Conservation (phyloP, 2,329 filamentous ascomycete genomes). For the Diplodia intermedia region DNA sequence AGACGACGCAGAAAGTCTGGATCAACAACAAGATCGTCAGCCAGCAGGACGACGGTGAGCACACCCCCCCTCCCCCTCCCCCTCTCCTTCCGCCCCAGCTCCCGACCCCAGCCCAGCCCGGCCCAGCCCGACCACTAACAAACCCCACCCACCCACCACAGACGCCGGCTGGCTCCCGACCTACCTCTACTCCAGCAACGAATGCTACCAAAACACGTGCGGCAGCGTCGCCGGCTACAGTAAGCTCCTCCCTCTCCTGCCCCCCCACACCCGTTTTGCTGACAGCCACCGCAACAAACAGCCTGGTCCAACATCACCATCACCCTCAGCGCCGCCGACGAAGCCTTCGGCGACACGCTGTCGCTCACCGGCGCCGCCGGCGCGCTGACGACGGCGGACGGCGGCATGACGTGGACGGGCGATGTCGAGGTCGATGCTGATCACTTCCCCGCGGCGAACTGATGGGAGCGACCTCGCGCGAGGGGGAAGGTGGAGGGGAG, state of each 20-base stretch:
- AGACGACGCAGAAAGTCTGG: slow-evolving; percentile 17
- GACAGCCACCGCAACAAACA: neutral
- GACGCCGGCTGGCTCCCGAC: slow-evolving; percentile 6
- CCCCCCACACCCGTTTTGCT: neutral
- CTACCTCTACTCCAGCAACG: slow-evolving; percentile 37
- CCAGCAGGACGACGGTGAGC: slow-evolving; percentile 16
- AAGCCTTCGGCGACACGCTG: slow-evolving; percentile 26
- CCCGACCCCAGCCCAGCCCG: too few relatives aligned
- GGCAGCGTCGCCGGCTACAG: slow-evolving; percentile 27
- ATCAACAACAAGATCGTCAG: slow-evolving; percentile 24
- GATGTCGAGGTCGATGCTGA: slow-evolving; percentile 30
- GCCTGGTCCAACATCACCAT: slow-evolving; percentile 32
- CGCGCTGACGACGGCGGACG: slow-evolving; percentile 23
- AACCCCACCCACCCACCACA: neutral
- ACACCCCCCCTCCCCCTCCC: neutral
- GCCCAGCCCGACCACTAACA: too few relatives aligned
- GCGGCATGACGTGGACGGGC: slow-evolving; percentile 34
- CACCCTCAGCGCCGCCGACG: slow-evolving; percentile 26
- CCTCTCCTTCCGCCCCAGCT: neutral
- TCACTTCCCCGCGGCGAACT: slow-evolving; percentile 5
- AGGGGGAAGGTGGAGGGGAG: too few relatives aligned
- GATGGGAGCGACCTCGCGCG: too few relatives aligned
- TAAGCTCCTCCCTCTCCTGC: neutral
- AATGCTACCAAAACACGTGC: slow-evolving; percentile 32
- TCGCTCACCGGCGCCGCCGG: neutral